Percentiles rank a stretch among this genome's conserved stretches.
These are phyloP conservation scores for Viola pubescens DNA, from an alignment of 441 rosid species.

Conservation along the genomic window DNA sequence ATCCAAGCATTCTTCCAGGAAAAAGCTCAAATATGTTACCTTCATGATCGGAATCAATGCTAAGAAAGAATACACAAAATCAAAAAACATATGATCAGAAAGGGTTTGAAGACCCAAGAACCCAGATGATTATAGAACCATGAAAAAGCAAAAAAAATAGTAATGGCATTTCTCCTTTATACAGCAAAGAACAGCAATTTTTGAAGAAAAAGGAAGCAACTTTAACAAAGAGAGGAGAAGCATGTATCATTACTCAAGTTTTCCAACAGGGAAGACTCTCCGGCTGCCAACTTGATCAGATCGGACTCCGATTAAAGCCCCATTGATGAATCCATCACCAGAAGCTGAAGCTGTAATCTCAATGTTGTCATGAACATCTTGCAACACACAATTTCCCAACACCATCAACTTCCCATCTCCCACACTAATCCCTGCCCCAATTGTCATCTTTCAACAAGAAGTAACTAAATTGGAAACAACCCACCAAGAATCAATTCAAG, in stretches of 20 bases:
- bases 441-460: constrained; percentile 35
- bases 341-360: constrained; percentile 35
- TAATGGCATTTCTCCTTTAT: not conserved
- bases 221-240: not conserved
- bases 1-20: not conserved
- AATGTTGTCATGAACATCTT: constrained; percentile 42
- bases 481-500: too few relatives aligned
- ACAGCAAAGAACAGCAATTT: not conserved
- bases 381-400: constrained; percentile 42
- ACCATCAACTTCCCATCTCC: constrained; percentile 48
- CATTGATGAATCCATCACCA: constrained; percentile 37
- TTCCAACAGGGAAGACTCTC: constrained; percentile 64
- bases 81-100: not conserved
- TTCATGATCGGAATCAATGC: not conserved
- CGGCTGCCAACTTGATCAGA: constrained; percentile 56
- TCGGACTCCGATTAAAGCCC: constrained; percentile 61
- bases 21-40: not conserved
- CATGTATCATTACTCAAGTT: constrained; percentile 43
- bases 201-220: not conserved
- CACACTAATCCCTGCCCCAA: constrained; percentile 54
- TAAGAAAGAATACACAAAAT: not conserved
- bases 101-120: not conserved
- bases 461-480: too few relatives aligned
- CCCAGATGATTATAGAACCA: too few relatives aligned
- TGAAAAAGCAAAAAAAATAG: not conserved